Evolutionary conservation across 164 flowering plant genomes (phyloP).

Genomic region (Vitis labrusca): DNA sequence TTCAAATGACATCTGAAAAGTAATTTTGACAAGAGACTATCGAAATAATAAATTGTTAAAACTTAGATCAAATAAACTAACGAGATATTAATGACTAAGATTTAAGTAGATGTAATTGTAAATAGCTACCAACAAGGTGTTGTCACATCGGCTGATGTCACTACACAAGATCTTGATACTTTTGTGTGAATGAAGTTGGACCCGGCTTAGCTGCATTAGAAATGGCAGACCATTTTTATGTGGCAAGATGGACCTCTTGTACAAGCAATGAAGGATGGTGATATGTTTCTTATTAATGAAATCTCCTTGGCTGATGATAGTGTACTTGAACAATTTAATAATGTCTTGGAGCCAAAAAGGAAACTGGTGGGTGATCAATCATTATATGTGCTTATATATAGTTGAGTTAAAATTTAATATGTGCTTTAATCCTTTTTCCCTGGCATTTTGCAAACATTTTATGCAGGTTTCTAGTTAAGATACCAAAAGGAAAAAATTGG

Average conservation of each 20-base stretch:
- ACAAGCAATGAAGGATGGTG: constrained; percentile 85
- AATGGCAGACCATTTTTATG: constrained; percentile 77
- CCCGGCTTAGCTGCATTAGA: constrained; percentile 45
- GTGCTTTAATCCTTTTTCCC: too few relatives aligned
- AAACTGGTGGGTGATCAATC: constrained; percentile 55
- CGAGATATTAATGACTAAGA: too few relatives aligned
- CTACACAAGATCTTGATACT: constrained; percentile 37
- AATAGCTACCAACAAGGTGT: constrained; percentile 35
- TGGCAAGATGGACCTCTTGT: constrained; percentile 99
- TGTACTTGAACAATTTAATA: constrained; percentile 91
- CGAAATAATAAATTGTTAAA: too few relatives aligned
- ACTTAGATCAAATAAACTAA: too few relatives aligned
- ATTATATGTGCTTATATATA: too few relatives aligned
- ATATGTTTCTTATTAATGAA: constrained; percentile 84
- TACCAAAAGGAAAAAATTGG: too few relatives aligned
- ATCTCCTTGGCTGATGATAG: constrained; percentile 99
- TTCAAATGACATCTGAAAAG: too few relatives aligned
- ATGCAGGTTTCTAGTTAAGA: too few relatives aligned
- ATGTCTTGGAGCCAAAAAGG: constrained; percentile 91
- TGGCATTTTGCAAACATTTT: too few relatives aligned
- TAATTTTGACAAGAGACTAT: too few relatives aligned
- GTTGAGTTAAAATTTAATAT: too few relatives aligned
- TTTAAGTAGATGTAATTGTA: constrained; percentile 16
- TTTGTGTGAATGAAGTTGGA: constrained; percentile 41
- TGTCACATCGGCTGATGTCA: constrained; percentile 33